Evolutionary conservation across 2,329 filamentous ascomycete species (phyloP), one percentile per base, ranked within the genome.

Genomic region (Hansfordia pulvinata): DNA sequence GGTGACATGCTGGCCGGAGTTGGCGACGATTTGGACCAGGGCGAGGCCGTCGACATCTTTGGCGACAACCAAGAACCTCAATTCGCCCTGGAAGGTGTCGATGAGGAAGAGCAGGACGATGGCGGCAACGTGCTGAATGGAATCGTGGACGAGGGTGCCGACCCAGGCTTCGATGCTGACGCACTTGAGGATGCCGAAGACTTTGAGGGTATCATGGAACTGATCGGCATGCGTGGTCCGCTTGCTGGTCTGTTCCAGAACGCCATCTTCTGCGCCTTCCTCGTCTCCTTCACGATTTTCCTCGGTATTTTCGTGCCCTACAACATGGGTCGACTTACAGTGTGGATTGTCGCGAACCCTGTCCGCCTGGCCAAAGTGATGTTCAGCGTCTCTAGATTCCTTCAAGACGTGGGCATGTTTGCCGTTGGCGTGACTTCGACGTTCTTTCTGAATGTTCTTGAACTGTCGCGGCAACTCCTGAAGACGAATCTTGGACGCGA

Each of bases 171-270:
- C 19, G 83, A 93, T 29, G 66, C 72, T 28, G 76, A 82, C 38
- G 78, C 76, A 8, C 67, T 84, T 21, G 81, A 86, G 22, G 80
- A 94, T 38, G 81, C 81, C 8, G 90, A 98, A 52, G 90, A 98
- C 44, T 73, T 98, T 10, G 90, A 98, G 47, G 90, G 90, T 1
- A 82, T 98, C 27, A 75, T 98, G 60, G 90, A 98, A 49, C 69
- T 98, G 10, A 79, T 98, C 32, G 90, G 90, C 19, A 92, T 98
- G 80, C 83, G 92, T 43, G 90, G 90, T 0, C 90, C 90, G 1
- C 64, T 98, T 3, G 77, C 79, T 10, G 85, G 84, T 3, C 66
- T 98, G 5, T 74, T 96, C 38, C 90, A 98, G 44, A 98, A 98
- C 39, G 85, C 82, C 29, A 75, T 94, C 10, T 98, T 98, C 52